Conservation (phyloP, 305 asterid species). For the Fraxinus dipetala region DNA sequence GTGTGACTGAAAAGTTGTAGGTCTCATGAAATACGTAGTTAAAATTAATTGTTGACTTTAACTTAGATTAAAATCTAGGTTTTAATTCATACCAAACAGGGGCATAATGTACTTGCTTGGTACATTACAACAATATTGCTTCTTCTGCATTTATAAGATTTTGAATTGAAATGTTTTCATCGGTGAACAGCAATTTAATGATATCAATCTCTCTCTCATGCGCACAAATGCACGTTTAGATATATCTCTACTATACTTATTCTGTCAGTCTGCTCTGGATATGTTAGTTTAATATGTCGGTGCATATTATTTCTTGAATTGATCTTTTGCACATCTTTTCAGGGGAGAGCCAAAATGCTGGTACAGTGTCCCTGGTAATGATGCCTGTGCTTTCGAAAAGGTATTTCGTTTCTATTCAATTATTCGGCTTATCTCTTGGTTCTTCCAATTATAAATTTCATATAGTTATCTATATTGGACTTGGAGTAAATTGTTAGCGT, state of each 20-base stretch:
- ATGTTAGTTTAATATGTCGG: conserved; percentile 3
- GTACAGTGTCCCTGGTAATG: conserved; percentile 95
- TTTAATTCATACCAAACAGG: no score
- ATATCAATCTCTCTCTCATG: background rate
- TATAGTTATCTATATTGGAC: background rate
- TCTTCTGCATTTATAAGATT: background rate
- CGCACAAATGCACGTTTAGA: background rate
- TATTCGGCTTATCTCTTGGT: background rate
- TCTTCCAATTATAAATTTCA: conserved; percentile 14
- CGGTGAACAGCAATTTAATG: conserved; percentile 14
- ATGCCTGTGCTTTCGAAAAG: conserved; percentile 88
- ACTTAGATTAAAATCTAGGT: no score
- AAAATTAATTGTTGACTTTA: no score
- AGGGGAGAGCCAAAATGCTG: conserved; percentile 99
- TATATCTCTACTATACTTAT: background rate
- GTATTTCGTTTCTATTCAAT: conserved; percentile 36
- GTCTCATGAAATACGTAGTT: no score
- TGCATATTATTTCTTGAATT: conserved; percentile 15
- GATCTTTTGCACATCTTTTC: conserved; percentile 30
- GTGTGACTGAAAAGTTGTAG: no score
- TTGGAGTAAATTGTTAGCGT: background rate
- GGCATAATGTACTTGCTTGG: background rate
- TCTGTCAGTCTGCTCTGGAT: conserved; percentile 9
- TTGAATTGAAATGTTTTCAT: conserved; percentile 1
- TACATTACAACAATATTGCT: background rate